phyloP scores from a whole-genome alignment of 768 basidiomycete genomes.

The Crepidotus variabilis region DNA sequence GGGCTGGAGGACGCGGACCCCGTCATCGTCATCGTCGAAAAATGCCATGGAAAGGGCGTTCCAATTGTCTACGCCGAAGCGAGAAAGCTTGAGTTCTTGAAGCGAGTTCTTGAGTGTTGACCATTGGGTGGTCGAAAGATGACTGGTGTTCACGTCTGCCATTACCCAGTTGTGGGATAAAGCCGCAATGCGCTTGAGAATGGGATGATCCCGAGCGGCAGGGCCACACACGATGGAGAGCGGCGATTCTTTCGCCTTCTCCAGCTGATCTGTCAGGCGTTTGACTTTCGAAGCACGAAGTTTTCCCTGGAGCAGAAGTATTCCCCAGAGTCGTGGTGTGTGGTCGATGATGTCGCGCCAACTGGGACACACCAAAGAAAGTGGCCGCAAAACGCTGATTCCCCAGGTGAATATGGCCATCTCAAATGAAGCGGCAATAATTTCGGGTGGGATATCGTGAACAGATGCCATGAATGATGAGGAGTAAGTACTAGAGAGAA shows the following conservation, averaged over 20 bases:
- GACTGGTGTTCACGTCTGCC: constrained; percentile 16
- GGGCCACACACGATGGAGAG: constrained; percentile 17
- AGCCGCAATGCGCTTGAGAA: constrained; percentile 9
- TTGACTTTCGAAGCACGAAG: constrained; percentile 6
- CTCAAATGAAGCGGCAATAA: constrained; percentile 25
- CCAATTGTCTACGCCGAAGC: neutral
- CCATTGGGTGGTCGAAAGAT: constrained; percentile 18
- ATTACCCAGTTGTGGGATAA: constrained; percentile 25
- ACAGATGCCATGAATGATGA: neutral
- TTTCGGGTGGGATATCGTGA: constrained; percentile 26
- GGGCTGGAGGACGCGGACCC: constrained; percentile 2
- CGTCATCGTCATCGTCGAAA: constrained; percentile 10
- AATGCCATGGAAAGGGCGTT: constrained; percentile 1
- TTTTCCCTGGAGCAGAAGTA: constrained; percentile 11
- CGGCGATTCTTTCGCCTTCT: constrained; percentile 25
- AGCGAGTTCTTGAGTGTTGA: constrained; percentile 14
- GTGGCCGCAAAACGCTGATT: constrained; percentile 21
- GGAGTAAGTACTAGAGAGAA: neutral
- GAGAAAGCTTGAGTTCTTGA: constrained; percentile 16
- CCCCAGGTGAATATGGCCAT: constrained; percentile 24
- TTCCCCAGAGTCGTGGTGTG: constrained; percentile 31
- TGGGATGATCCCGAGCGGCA: neutral
- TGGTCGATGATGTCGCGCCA: constrained; percentile 23
- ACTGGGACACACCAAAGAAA: constrained; percentile 22
- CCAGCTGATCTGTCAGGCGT: constrained; percentile 14